These are phyloP conservation scores for Lecanoromycetidae sp. DNA, from an alignment of 2,329 filamentous ascomycete genomes.

Conservation along the genomic window DNA sequence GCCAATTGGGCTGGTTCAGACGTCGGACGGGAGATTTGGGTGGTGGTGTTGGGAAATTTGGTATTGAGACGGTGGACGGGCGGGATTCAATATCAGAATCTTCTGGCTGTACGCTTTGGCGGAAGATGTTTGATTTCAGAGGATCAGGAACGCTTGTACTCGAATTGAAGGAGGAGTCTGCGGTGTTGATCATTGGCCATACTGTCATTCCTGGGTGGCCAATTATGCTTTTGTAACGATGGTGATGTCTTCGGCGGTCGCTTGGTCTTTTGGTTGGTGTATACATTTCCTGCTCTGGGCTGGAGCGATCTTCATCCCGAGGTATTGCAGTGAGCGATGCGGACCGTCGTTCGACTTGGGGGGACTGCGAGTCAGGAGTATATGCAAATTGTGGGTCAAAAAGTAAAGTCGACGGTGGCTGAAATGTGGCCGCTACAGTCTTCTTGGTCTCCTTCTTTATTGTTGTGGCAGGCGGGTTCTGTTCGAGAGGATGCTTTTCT, in stretches of 20 bases:
- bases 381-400: conserved; percentile 6
- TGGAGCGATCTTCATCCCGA: conserved; percentile 1
- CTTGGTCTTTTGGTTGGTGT: conserved; percentile 4
- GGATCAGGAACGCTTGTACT: not conserved
- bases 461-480: not conserved
- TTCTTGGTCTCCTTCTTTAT: not conserved
- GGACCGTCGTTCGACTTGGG: too few relatives aligned
- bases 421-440: not conserved
- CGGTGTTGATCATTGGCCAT: not conserved
- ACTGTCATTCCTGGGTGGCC: not conserved
- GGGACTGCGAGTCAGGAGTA: too few relatives aligned
- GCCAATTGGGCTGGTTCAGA: not conserved
- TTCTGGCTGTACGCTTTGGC: not conserved
- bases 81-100: too few relatives aligned
- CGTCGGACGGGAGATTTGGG: not conserved
- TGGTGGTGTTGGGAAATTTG: not conserved
- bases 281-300: conserved; percentile 5
- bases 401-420: conserved; percentile 7
- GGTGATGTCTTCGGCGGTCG: not conserved
- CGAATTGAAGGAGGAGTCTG: not conserved
- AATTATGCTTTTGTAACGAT: conserved; percentile 7
- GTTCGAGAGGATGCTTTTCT: conserved; percentile 14
- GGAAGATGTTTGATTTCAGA: not conserved
- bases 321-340: conserved; percentile 9
- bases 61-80: not conserved